phyloP scores from a whole-genome alignment of 2,329 filamentous ascomycete species.

The Penicillium aurantiogriseum region DNA sequence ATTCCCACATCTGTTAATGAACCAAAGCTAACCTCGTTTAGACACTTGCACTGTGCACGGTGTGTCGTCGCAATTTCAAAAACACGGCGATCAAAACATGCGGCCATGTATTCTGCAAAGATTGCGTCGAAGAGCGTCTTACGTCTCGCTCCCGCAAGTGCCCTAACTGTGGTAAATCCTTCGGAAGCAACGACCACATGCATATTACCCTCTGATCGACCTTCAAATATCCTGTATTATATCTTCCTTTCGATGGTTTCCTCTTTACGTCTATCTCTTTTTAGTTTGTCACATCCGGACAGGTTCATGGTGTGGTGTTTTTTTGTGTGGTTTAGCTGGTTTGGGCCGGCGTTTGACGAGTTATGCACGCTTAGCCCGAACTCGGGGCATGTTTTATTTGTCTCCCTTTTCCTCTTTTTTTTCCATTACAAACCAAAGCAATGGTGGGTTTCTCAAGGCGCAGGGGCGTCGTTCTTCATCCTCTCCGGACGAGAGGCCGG shows the following conservation, averaged over 20 bases:
- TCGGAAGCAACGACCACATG: slow-evolving; percentile 90
- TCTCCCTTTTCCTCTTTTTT: slow-evolving; percentile 16
- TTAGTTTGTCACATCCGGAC: slow-evolving; percentile 25
- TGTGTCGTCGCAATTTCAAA: slow-evolving; percentile 91
- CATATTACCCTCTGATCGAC: slow-evolving; percentile 47
- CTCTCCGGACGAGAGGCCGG: slow-evolving; percentile 19
- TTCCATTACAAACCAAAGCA: background rate
- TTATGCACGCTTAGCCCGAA: slow-evolving; percentile 13
- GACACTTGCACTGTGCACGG: slow-evolving; percentile 80
- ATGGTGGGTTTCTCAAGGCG: slow-evolving; percentile 11
- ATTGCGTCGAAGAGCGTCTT: slow-evolving; percentile 85
- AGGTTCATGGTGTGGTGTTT: slow-evolving; percentile 40
- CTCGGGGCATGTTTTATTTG: slow-evolving; percentile 16
- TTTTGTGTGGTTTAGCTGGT: slow-evolving; percentile 32
- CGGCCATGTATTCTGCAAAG: slow-evolving; percentile 89
- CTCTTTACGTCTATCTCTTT: slow-evolving; percentile 18
- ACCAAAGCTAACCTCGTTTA: slow-evolving; percentile 35
- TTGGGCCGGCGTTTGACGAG: slow-evolving; percentile 35
- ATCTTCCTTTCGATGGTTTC: slow-evolving; percentile 23
- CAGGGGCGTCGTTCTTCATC: slow-evolving; percentile 15
- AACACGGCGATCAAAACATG: slow-evolving; percentile 91
- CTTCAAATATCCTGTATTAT: slow-evolving; percentile 34
- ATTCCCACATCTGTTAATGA: background rate
- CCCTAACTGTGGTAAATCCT: slow-evolving; percentile 87
- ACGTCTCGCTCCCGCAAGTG: slow-evolving; percentile 91